A percentile compares a stretch with the other conserved stretches of the same genome.
These are phyloP conservation scores for Naegleria gruberi DNA, from an alignment of 208 protist species.

Conservation along the genomic window DNA sequence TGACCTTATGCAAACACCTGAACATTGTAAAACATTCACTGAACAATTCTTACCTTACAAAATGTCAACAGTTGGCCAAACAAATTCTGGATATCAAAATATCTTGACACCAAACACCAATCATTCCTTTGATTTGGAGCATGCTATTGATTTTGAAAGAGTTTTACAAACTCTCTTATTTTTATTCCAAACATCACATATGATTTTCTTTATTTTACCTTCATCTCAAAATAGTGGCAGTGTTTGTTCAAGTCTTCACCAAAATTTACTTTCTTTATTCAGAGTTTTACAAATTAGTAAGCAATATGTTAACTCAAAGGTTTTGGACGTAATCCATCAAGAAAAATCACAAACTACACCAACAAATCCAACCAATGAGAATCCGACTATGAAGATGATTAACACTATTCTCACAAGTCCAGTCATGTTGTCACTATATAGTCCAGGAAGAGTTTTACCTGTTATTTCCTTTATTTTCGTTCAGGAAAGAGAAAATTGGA, in stretches of 20 bases:
- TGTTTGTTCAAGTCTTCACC: not conserved
- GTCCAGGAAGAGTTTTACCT: constrained; percentile 7
- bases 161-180: not conserved
- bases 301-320: not conserved
- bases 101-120: not conserved
- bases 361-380: not conserved
- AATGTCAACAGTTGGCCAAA: not conserved
- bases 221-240: not conserved
- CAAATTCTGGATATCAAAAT: not conserved
- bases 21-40: not conserved
- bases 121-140: not conserved
- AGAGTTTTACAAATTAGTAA: not conserved
- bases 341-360: not conserved
- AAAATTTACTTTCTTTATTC: not conserved
- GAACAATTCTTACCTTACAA: not conserved
- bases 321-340: not conserved
- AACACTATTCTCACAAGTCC: not conserved
- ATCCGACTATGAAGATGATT: not conserved
- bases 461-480: not conserved
- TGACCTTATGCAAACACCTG: not conserved
- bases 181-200: constrained; percentile 16
- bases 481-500: not conserved
- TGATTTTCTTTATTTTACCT: not conserved
- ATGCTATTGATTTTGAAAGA: not conserved
- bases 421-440: not conserved